Base-by-base conservation (phyloP, 1,284 basidiomycete species). In the Boletellus deceptivus region DNA sequence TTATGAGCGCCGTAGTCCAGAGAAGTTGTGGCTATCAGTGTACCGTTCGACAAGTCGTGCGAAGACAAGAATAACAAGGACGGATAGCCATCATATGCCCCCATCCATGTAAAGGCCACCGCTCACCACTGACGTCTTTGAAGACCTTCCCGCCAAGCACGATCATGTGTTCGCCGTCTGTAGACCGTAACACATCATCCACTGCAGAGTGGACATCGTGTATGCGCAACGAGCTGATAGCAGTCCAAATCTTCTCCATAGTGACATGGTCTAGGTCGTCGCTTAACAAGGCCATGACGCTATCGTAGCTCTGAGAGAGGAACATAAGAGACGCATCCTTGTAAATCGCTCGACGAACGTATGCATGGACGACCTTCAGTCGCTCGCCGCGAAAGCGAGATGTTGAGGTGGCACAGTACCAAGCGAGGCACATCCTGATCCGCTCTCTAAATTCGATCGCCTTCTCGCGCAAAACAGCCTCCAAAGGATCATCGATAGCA, bases 301-400 rank as follows among this genome's bases (percentile, higher is more conserved):
- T 59, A 7, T 57, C 47, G 47, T 71, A 70, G 42, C 53, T 63
- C 44, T 72, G 70, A 2, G 70, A 63, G 35, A 66, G 57, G 39
- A 73, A 58, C 59, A 70, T 64, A 17, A 73, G 63, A 20, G 62
- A 60, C 39, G 66, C 50, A 43, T 72, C 70, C 27, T 60, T 65
- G 50, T 62, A 69, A 18, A 73, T 59, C 20, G 63, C 71, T 16
- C 70, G 68, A 16, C 67, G 68, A 39, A 73, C 62, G 39, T 63
- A 70, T 34, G 71, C 67, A 47, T 59, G 56, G 41, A 72, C 67
- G 45, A 72, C 55, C 22, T 59, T 53, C 17, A 68, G 37, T 43
- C 67, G 65, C 55, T 73, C 70, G 11, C 37, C 33, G 39, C 66
- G 61, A 43, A 59, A 70, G 18, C 43, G 58, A 6, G 70, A 72